These are phyloP conservation scores for Poa annua DNA, from an alignment of 176 grass and related monocot genomes.

Conservation along the genomic window DNA sequence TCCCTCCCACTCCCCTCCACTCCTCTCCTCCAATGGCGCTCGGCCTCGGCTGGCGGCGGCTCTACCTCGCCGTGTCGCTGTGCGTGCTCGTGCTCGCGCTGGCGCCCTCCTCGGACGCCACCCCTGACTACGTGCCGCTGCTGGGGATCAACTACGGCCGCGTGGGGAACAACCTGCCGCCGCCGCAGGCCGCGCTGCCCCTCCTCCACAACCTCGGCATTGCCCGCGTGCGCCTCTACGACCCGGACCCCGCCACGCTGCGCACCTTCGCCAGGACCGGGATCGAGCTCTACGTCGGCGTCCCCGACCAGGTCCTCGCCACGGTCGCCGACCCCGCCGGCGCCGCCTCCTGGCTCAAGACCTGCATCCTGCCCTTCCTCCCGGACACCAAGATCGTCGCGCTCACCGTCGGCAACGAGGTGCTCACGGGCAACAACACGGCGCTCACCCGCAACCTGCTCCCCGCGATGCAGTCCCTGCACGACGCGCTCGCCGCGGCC, in stretches of 20 bases:
- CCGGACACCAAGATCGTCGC: constrained; percentile 68
- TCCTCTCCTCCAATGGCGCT: constrained; percentile 40
- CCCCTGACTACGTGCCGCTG: constrained; percentile 37
- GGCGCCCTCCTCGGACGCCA: constrained; percentile 25
- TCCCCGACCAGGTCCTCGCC: constrained; percentile 58
- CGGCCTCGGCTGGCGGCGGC: background rate
- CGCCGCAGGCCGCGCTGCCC: constrained; percentile 49
- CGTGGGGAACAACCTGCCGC: constrained; percentile 67
- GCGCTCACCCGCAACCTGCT: constrained; percentile 41
- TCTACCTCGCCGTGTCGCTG: constrained; percentile 18
- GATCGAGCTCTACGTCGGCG: constrained; percentile 68
- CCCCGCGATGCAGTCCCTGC: constrained; percentile 63
- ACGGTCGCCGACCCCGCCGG: constrained; percentile 39
- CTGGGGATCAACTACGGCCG: constrained; percentile 90
- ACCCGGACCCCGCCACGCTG: constrained; percentile 64
- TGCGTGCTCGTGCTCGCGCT: constrained; percentile 19
- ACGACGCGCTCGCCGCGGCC: constrained; percentile 46
- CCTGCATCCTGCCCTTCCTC: constrained; percentile 50
- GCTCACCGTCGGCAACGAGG: constrained; percentile 78
- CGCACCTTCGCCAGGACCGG: constrained; percentile 65
- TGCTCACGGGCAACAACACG: constrained; percentile 64
- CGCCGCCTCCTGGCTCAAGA: constrained; percentile 52
- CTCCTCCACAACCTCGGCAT: constrained; percentile 60
- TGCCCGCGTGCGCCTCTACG: constrained; percentile 72
- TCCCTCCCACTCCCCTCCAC: constrained; percentile 25